A percentile compares a stretch with the other conserved stretches of the same genome.
Evolutionary conservation across 164 flowering plant species (phyloP).

Genomic region (Liriodendron chinense): DNA sequence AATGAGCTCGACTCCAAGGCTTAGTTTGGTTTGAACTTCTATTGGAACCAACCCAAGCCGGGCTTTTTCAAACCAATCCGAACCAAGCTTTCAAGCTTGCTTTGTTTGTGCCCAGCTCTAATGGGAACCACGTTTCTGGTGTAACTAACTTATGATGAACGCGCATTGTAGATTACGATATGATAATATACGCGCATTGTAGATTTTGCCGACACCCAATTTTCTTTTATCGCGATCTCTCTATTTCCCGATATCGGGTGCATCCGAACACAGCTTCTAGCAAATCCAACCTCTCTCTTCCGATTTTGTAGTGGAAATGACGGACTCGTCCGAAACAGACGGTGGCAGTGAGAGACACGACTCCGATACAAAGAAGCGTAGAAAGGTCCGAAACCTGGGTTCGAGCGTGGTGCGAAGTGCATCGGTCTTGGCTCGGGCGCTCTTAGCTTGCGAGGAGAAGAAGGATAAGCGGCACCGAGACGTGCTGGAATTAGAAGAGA

Average conservation of each 20-base stretch:
- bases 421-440: constrained; percentile 27
- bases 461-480: constrained; percentile 35
- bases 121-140: no score
- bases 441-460: constrained; percentile 34
- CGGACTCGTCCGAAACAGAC: constrained; percentile 29
- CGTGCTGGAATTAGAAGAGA: constrained; percentile 26
- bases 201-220: neutral
- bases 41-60: no score
- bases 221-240: neutral
- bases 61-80: no score
- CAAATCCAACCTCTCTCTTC: neutral
- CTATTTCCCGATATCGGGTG: neutral
- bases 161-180: no score
- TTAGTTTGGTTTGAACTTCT: no score
- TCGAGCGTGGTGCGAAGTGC: constrained; percentile 33
- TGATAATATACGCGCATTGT: no score
- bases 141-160: no score
- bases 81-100: no score
- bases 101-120: no score
- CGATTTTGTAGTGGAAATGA: constrained; percentile 8
- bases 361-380: constrained; percentile 24
- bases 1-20: no score
- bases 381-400: constrained; percentile 23
- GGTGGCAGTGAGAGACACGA: constrained; percentile 15
- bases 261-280: neutral